These are phyloP conservation scores for Skeletonema costatum DNA, from an alignment of 108 stramenopile genomes.

Conservation along the genomic window DNA sequence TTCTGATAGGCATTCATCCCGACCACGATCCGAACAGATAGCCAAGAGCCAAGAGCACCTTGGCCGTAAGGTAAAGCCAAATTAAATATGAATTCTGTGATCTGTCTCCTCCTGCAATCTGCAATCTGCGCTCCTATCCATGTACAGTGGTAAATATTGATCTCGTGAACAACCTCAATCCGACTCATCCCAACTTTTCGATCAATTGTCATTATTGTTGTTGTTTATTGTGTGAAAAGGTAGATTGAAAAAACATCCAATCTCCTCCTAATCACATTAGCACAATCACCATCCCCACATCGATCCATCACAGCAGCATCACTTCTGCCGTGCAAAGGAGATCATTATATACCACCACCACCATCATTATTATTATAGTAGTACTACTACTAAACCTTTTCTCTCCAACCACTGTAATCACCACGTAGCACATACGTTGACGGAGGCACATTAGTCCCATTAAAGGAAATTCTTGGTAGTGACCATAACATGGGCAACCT, in stretches of 20 bases:
- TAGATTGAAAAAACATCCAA: conserved; percentile 26
- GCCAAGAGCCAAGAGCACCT: no score
- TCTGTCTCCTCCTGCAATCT: no score
- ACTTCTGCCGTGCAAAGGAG: conserved; percentile 34
- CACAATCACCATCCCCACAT: conserved; percentile 1
- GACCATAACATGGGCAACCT: conserved; percentile 23
- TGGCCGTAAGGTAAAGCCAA: no score
- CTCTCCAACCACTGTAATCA: conserved; percentile 39
- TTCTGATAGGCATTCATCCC: no score
- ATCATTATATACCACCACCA: neutral
- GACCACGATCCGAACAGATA: no score
- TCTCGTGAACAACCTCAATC: neutral
- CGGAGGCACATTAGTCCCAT: neutral
- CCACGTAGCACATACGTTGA: conserved; percentile 29
- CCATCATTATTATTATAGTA: no score
- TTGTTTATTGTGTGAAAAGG: neutral
- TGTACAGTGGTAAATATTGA: no score
- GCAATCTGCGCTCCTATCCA: no score
- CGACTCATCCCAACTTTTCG: neutral
- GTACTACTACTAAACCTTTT: conserved; percentile 8
- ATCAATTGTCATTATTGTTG: neutral
- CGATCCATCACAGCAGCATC: conserved; percentile 15
- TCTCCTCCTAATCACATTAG: conserved; percentile 7
- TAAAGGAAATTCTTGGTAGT: conserved; percentile 18
- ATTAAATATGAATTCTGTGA: no score